These are phyloP conservation scores for Trypanosoma scelopori DNA, from an alignment of 208 protist species.

Conservation along the genomic window DNA sequence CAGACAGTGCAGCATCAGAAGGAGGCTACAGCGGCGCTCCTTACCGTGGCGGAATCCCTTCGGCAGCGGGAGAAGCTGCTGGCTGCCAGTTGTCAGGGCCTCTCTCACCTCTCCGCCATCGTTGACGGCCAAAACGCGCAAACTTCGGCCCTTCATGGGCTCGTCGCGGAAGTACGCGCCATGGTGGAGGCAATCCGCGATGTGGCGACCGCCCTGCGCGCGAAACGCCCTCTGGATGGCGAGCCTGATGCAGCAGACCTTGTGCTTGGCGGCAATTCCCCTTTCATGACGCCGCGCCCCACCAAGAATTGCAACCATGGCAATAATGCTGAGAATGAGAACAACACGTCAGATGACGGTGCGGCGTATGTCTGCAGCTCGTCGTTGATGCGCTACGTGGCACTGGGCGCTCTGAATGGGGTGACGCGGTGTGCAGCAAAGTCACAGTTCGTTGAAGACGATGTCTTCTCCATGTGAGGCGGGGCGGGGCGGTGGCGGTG, in stretches of 20 bases:
- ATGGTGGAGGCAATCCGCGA: constrained; percentile 15
- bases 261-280: constrained; percentile 10
- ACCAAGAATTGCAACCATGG: neutral
- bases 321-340: neutral
- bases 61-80: constrained; percentile 16
- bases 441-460: constrained; percentile 22
- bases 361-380: neutral
- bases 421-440: neutral
- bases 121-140: constrained; percentile 20
- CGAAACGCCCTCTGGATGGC: neutral
- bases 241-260: neutral
- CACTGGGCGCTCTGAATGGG: neutral
- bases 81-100: constrained; percentile 5
- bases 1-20: constrained; percentile 14
- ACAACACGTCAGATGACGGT: neutral
- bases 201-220: neutral
- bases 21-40: constrained; percentile 2
- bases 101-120: constrained; percentile 13
- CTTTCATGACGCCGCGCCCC: neutral
- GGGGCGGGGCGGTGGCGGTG: neutral
- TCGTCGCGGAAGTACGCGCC: constrained; percentile 9
- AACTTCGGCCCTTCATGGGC: constrained; percentile 11
- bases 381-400: neutral
- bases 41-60: neutral
- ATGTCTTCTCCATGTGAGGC: constrained; percentile 33